Evolutionary conservation across 2,329 filamentous ascomycete genomes (phyloP).

Genomic region (Myriosclerotinia scirpicola): DNA sequence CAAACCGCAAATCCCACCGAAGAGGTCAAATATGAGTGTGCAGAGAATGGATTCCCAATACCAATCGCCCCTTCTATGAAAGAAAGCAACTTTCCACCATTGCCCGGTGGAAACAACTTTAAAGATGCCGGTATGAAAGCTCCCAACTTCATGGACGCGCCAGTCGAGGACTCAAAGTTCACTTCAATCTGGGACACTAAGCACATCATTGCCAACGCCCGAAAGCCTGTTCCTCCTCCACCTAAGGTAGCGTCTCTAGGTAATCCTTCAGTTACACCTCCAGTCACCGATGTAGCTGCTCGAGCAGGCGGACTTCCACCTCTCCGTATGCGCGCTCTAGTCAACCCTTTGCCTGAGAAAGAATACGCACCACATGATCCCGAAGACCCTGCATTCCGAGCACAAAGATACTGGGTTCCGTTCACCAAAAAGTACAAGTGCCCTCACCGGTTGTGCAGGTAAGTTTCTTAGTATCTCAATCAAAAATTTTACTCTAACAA

Average conservation of each 20-base stretch:
- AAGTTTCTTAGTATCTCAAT: slow-evolving; percentile 23
- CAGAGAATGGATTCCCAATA: slow-evolving; percentile 9
- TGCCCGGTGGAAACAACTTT: slow-evolving; percentile 9
- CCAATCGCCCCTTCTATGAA: slow-evolving; percentile 18
- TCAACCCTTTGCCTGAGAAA: slow-evolving; percentile 18
- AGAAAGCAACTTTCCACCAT: slow-evolving; percentile 13
- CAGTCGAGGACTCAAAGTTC: slow-evolving; percentile 8
- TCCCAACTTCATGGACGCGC: slow-evolving; percentile 23
- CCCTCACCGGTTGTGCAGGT: slow-evolving; percentile 35
- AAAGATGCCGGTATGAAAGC: slow-evolving; percentile 12
- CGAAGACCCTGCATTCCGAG: slow-evolving; percentile 28
- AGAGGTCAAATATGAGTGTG: slow-evolving; percentile 18
- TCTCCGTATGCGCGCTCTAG: slow-evolving; percentile 6
- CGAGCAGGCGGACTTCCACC: slow-evolving; percentile 3
- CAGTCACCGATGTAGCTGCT: slow-evolving; percentile 3
- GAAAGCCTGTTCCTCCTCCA: slow-evolving; percentile 19
- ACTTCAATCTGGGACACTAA: slow-evolving; percentile 21
- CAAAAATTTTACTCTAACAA: neutral
- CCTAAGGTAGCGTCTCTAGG: neutral
- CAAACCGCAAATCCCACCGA: neutral
- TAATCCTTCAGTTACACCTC: neutral
- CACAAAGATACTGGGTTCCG: slow-evolving; percentile 27
- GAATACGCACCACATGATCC: slow-evolving; percentile 29
- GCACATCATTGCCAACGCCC: slow-evolving; percentile 22
- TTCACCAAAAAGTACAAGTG: slow-evolving; percentile 36